Evolutionary conservation across 306 rosid species (phyloP).

Genomic region (Quercus cerris): DNA sequence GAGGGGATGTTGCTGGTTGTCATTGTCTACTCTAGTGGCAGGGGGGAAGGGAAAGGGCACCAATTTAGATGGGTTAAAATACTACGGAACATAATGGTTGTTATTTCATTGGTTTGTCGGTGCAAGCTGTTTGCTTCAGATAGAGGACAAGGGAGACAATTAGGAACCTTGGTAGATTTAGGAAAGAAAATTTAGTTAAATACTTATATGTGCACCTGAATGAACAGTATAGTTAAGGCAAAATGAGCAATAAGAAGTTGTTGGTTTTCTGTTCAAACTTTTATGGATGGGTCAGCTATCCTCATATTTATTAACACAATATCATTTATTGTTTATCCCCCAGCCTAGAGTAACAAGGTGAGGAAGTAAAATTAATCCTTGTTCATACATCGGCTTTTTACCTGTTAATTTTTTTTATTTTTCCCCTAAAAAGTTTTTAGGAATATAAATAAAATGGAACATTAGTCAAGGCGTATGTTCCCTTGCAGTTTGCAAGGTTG

Average conservation of each 20-base stretch:
- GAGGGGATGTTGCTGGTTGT: too few species aligned
- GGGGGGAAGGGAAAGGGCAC: too few species aligned
- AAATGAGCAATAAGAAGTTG: background rate
- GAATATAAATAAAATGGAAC: slow-evolving; percentile 86
- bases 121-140: too few species aligned
- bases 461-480: slow-evolving; percentile 80
- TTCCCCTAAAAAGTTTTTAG: slow-evolving; percentile 26
- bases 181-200: background rate
- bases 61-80: too few species aligned
- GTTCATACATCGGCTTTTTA: background rate
- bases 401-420: background rate
- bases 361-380: too few species aligned
- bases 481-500: slow-evolving; percentile 88
- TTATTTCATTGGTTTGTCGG: too few species aligned
- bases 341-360: too few species aligned
- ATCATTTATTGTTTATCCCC: background rate
- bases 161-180: background rate
- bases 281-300: background rate
- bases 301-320: background rate
- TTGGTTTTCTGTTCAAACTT: background rate
- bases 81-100: too few species aligned
- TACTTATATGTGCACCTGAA: background rate
- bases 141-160: background rate
- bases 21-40: too few species aligned
- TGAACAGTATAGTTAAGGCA: background rate